Base-by-base conservation (phyloP, 164 flowering plant genomes). In the Stephania japonica region DNA sequence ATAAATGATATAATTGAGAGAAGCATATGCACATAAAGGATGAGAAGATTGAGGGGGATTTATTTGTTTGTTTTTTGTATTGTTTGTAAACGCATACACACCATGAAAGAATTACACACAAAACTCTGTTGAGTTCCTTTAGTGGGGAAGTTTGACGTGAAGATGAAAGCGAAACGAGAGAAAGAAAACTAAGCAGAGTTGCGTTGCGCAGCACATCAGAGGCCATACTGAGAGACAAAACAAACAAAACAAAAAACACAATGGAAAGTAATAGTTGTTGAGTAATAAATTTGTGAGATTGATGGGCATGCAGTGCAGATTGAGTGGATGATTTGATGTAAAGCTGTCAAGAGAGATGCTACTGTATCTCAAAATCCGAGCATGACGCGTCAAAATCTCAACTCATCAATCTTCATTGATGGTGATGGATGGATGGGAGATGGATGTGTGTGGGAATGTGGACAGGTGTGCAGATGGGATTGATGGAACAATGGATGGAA, bases 281-380 rank as follows among this genome's bases (percentile, higher is more conserved):
- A 56, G 16, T 16, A 16, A 56, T 8, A 18, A 70, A 50, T 14
- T 19, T 47, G 1, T 47, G 56, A 21, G 41, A 75, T 32, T 32
- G 38, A 32, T 32, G 68, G 56, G 14, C 5, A 7, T 70, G 70
- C 13, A 42, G 62, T 78, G 82, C 80, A 83, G 77, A 84, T 78
- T 81, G 89, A 77, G 18, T 83, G 76, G 78, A 77, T 84, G 85
- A 83, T 84, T 83, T 86, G 87, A 84, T 86, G 82, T 80, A 80
- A 79, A 85, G 81, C 82, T 80, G 81, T 62, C 63, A 42, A 19
- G 12, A 7, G 32, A 44, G 63, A 25, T 14, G 42, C 61, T 62
- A 14, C 19, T 73, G 7, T 42, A 5, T 72, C 85, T 85, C 77
- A 85, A 85, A 85, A 81, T 81, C 79, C 79, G 88, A 81, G 87